These are phyloP conservation scores for Kuraishia hungarica DNA, from an alignment of 805 yeast species.

Conservation along the genomic window DNA sequence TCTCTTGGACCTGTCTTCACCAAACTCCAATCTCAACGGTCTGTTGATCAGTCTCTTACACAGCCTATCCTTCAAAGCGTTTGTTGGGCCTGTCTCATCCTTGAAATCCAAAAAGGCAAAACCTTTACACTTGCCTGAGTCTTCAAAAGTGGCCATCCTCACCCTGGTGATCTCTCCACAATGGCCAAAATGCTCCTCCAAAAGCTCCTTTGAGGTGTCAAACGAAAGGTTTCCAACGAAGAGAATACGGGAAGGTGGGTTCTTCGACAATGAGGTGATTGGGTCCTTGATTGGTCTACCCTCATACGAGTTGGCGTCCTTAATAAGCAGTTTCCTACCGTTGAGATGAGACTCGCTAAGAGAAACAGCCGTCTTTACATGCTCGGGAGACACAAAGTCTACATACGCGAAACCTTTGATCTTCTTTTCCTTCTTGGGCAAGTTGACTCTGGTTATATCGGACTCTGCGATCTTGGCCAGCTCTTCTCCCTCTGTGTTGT, in stretches of 20 bases:
- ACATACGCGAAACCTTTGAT: slow-evolving; percentile 87
- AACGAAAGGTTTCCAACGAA: slow-evolving; percentile 92
- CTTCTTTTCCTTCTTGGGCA: slow-evolving; percentile 67
- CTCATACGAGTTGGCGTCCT: slow-evolving; percentile 70
- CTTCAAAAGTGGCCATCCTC: slow-evolving; percentile 98
- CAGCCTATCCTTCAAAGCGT: slow-evolving; percentile 66
- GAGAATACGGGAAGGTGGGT: slow-evolving; percentile 82
- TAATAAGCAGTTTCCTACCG: slow-evolving; percentile 82
- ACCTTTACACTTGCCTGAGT: slow-evolving; percentile 93
- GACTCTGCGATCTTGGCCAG: slow-evolving; percentile 34
- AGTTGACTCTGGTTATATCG: slow-evolving; percentile 66
- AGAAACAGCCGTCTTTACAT: slow-evolving; percentile 52
- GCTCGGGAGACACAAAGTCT: slow-evolving; percentile 58
- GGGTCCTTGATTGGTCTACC: slow-evolving; percentile 68
- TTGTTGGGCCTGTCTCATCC: slow-evolving; percentile 73
- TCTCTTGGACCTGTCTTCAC: slow-evolving; percentile 88
- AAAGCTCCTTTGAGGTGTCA: slow-evolving; percentile 75
- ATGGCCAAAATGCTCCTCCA: slow-evolving; percentile 78
- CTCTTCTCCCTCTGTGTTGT: slow-evolving; percentile 15
- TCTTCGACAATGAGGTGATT: slow-evolving; percentile 41
- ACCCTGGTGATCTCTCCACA: slow-evolving; percentile 82
- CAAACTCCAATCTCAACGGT: slow-evolving; percentile 79
- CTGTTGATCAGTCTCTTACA: slow-evolving; percentile 64
- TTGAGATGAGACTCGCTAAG: slow-evolving; percentile 68
- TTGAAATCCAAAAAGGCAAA: slow-evolving; percentile 87